Evolutionary conservation across 306 rosid genomes (phyloP), one percentile per base, ranked within the genome.

Genomic region (Malus fusca): DNA sequence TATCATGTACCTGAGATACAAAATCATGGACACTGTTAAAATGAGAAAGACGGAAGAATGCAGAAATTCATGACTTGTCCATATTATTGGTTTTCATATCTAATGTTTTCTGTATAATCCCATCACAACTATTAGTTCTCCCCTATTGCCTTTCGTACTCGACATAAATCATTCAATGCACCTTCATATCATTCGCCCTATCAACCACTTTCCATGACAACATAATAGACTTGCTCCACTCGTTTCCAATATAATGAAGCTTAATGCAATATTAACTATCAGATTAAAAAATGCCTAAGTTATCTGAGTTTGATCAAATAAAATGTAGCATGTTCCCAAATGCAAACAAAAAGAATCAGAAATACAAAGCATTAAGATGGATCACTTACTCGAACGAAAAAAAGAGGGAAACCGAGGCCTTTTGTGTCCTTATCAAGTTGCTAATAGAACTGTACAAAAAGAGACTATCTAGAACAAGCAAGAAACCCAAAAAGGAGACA

Each of bases 331-430:
- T 59, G 11, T 23, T 56, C 21, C 37, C 35, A n/a, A 9, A 21
- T 14, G 13, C 12, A 21, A 69, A 22, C 33, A 60, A 77, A 70
- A 52, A 40, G 30, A 72, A 43, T 13, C 5, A 52, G 42, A 52
- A 68, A 23, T 12, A 51, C 55, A 72, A 59, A 66, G 68, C 82
- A 69, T 64, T 71, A 37, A 42, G 75, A 60, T 19, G 81, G 83
- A 80, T 33, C 60, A 71, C 99, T 89, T 86, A 96, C 99, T 96
- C 99, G n/a, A 96, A 96, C 33, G 93, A 71, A 82, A 96, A 92
- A 90, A 96, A 96, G 69, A 96, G 87, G 4, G 92, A 92, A 76
- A 96, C 99, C n/a, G 99, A 96, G 56, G 98, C 89, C 86, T 90
- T 90, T 87, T 83, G 86, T 0, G 93, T 76, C 65, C 48, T 78